Base-by-base conservation (phyloP, 306 rosid genomes). In the Sesbania bispinosa region DNA sequence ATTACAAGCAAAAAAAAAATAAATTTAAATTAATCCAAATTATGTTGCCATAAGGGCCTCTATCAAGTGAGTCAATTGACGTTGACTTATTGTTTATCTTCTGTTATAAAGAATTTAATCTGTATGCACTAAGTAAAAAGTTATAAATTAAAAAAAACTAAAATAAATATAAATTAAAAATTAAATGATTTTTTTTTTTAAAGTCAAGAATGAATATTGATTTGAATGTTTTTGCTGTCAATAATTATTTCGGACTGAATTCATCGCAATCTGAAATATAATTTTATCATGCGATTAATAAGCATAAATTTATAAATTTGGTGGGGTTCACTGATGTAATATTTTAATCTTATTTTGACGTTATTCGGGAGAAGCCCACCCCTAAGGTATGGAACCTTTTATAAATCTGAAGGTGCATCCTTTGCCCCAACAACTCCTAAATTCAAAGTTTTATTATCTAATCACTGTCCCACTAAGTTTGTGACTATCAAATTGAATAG, bases 401-500 rank as follows among this genome's bases (percentile, higher is more conserved):
- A 69, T 41, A n/a, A 57, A 59, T 46, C 7, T 45, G 77, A 30
- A 60, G 41, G 69, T 6, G 29, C 60, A 27, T 54, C 65, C 35
- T 74, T 41, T 30, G 42, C 68, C 74, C 65, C 60, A 18, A 18
- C 18, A 11, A n/a, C n/a, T n/a, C 29, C 59, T 67, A n/a, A 39
- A 20, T 39, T 35, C 59, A 67, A 46, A 27, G 9, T 13, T 51
- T 2, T 67, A 18, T n/a, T n/a, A 13, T 69, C 20, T 9, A 36
- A 36, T 23, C 15, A 1, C 4, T 13, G 42, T 41, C 39, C 73
- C 58, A 76, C 69, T 45, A 10, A 45, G 32, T 67, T 67, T 45
- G 67, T 47, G 8, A 23, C 24, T 27, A 10, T 35, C 30, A 54
- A 67, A 58, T 46, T 67, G 29, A 33, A 53, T 14, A 21, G 7